phyloP scores from a whole-genome alignment of 345 rosid species.

The Dovyalis caffra region DNA sequence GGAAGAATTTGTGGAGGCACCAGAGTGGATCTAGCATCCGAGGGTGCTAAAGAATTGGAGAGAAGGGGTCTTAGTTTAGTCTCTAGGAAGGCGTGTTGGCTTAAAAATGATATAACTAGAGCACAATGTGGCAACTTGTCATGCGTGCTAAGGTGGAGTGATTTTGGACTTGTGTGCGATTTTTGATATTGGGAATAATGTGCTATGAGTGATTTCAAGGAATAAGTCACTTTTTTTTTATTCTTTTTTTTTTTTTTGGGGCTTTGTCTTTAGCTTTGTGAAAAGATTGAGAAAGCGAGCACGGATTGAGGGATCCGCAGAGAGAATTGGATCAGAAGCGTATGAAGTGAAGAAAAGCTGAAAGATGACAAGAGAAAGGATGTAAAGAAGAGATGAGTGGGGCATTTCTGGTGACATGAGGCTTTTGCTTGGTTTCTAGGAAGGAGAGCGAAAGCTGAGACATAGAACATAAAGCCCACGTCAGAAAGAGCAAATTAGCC shows the following conservation, averaged over 20 bases:
- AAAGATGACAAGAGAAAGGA: neutral
- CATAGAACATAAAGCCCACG: neutral
- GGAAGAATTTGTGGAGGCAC: neutral
- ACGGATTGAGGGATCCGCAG: neutral
- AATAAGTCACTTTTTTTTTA: too few species aligned
- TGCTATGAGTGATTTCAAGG: too few species aligned
- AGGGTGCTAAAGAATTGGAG: neutral
- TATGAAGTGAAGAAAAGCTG: neutral
- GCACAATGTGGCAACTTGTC: too few species aligned
- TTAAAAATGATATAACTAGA: neutral
- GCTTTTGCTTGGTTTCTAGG: constrained; percentile 14
- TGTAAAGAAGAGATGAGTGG: neutral
- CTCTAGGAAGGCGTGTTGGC: neutral
- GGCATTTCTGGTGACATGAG: neutral
- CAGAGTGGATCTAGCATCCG: neutral
- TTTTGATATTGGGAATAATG: too few species aligned
- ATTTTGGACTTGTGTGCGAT: too few species aligned
- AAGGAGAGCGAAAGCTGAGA: neutral
- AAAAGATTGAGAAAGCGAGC: neutral
- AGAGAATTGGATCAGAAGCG: neutral
- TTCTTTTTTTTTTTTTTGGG: neutral
- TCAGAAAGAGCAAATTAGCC: too few species aligned
- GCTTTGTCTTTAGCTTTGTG: neutral
- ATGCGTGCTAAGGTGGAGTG: too few species aligned
- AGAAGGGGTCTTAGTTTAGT: neutral